phyloP scores from a whole-genome alignment of 257 asterid genomes.

The Datura wrightii region DNA sequence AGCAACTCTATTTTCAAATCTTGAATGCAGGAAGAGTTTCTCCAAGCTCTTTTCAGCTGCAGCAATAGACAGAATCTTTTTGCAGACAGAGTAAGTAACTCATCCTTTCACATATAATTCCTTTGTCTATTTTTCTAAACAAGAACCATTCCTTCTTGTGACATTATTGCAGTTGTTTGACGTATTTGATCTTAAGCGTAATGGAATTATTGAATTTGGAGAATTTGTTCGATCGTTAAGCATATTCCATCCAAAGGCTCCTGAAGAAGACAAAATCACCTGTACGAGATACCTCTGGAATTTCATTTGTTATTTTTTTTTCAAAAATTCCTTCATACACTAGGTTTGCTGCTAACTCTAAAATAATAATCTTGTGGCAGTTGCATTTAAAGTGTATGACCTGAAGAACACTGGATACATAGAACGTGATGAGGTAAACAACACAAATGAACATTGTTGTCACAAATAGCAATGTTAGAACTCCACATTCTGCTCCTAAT shows the following conservation, averaged over 20 bases:
- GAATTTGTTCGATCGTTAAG: slow-evolving; percentile 74
- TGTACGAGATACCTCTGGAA: slow-evolving; percentile 44
- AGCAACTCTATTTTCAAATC: too few relatives aligned
- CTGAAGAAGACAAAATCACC: slow-evolving; percentile 52
- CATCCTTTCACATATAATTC: neutral
- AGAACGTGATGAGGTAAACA: slow-evolving; percentile 70
- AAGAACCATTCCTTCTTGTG: slow-evolving; percentile 23
- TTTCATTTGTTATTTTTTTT: neutral
- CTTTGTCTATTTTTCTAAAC: neutral
- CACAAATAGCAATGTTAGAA: neutral
- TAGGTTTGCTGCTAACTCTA: slow-evolving; percentile 21
- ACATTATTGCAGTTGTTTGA: slow-evolving; percentile 63
- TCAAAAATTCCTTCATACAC: neutral
- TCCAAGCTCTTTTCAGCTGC: slow-evolving; percentile 70
- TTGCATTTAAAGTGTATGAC: slow-evolving; percentile 68
- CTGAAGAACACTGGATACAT: slow-evolving; percentile 64
- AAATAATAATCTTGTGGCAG: slow-evolving; percentile 44
- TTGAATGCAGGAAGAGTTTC: slow-evolving; percentile 75
- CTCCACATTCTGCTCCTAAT: neutral
- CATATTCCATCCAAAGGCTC: slow-evolving; percentile 66
- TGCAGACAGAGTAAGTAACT: slow-evolving; percentile 65
- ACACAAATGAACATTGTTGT: neutral
- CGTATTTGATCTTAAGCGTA: slow-evolving; percentile 65
- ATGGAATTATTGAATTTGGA: slow-evolving; percentile 78
- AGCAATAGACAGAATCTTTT: slow-evolving; percentile 59